phyloP scores from a whole-genome alignment of 2,329 filamentous ascomycete species.

The Calonectria ilicicola region DNA sequence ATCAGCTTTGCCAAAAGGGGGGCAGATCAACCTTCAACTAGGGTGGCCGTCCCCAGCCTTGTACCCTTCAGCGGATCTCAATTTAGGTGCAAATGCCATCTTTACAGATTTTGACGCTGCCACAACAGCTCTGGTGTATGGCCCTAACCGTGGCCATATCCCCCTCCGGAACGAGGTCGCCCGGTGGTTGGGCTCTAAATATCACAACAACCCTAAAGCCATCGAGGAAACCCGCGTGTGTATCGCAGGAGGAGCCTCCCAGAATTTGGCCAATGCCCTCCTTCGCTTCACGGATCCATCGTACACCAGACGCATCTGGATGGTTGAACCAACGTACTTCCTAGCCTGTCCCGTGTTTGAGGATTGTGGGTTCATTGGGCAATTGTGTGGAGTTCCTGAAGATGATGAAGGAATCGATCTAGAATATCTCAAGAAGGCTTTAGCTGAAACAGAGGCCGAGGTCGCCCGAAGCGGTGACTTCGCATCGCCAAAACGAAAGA shows the following conservation, averaged over 20 bases:
- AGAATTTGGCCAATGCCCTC: constrained; percentile 24
- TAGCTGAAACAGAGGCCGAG: neutral
- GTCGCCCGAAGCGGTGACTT: too few species aligned
- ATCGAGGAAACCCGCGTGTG: constrained; percentile 17
- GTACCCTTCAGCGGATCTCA: neutral
- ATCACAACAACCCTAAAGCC: neutral
- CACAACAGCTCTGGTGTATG: constrained; percentile 26
- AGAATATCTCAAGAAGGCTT: constrained; percentile 22
- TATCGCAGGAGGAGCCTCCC: constrained; percentile 28
- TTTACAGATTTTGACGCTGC: constrained; percentile 8
- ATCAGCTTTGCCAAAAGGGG: neutral
- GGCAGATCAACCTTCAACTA: constrained; percentile 15
- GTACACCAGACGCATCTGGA: constrained; percentile 71
- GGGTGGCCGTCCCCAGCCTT: constrained; percentile 12
- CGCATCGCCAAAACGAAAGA: neutral
- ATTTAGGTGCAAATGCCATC: neutral
- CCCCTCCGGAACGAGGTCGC: constrained; percentile 29
- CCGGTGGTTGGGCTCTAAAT: constrained; percentile 20
- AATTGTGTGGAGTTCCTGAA: constrained; percentile 69
- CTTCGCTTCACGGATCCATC: constrained; percentile 67
- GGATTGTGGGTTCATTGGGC: constrained; percentile 68
- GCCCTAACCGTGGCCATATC: constrained; percentile 25
- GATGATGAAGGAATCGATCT: constrained; percentile 54
- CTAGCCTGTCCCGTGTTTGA: constrained; percentile 72
- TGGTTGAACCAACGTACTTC: constrained; percentile 73